Evolutionary conservation across 2,329 filamentous ascomycete species (phyloP).

Genomic region (Xylariaceae sp.): DNA sequence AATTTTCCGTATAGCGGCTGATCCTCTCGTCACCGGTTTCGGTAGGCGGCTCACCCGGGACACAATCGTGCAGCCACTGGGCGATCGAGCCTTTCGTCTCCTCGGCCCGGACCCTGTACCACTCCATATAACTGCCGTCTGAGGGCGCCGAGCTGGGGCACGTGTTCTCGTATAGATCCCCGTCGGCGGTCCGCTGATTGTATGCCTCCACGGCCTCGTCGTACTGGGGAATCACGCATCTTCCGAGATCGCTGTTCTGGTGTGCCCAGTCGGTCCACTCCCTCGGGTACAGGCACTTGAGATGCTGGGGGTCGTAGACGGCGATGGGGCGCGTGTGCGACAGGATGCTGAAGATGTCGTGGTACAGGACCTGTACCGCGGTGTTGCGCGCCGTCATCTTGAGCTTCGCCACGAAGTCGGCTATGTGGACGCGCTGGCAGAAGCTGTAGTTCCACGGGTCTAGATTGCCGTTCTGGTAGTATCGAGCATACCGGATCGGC

Average conservation of each 20-base stretch:
- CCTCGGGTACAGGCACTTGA: slow-evolving; percentile 2
- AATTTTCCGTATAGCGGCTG: no score
- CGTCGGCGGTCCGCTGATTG: slow-evolving; percentile 1
- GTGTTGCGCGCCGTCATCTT: not conserved
- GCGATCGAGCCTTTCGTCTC: no score
- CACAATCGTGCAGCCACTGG: no score
- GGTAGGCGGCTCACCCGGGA: no score
- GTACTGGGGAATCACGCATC: not conserved
- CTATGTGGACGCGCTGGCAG: not conserved
- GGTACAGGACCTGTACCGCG: slow-evolving; percentile 7
- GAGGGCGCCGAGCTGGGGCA: no score
- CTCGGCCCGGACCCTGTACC: no score
- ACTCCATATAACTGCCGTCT: no score
- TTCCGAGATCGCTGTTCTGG: not conserved
- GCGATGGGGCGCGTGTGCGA: slow-evolving; percentile 3
- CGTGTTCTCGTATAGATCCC: no score
- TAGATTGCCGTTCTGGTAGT: not conserved
- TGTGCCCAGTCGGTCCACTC: slow-evolving; percentile 9
- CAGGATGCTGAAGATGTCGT: slow-evolving; percentile 14
- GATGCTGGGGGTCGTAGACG: slow-evolving; percentile 1
- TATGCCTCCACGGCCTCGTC: not conserved
- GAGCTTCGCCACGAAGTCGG: not conserved
- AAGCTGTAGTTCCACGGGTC: slow-evolving; percentile 3
- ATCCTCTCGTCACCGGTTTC: no score
- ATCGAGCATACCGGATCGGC: slow-evolving; percentile 5